These are phyloP conservation scores for Cladobotryum protrusum DNA, from an alignment of 2,329 filamentous ascomycete genomes.

Conservation along the genomic window DNA sequence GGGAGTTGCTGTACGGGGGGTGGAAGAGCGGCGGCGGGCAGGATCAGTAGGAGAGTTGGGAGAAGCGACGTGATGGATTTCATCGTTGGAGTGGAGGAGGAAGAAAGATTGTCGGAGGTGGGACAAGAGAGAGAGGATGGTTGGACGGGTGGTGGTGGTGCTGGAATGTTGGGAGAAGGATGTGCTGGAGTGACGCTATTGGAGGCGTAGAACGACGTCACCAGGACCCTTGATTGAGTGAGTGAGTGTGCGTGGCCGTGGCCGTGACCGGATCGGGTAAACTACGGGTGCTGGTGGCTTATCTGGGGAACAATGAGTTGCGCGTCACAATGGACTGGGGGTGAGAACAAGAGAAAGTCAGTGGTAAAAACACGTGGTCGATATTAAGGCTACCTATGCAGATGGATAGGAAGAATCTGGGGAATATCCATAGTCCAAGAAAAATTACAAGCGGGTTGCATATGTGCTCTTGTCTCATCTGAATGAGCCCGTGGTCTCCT, in stretches of 20 bases:
- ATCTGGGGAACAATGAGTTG: too few relatives aligned
- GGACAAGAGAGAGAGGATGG: background rate
- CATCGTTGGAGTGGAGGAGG: constrained; percentile 6
- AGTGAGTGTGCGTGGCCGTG: background rate
- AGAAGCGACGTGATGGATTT: constrained; percentile 1
- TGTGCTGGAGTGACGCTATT: background rate
- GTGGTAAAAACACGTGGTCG: too few relatives aligned
- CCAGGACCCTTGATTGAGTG: background rate
- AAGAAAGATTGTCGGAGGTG: background rate
- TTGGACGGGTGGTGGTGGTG: too few relatives aligned
- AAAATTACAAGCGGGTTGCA: too few relatives aligned
- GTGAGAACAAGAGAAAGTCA: too few relatives aligned
- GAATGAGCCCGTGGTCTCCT: too few relatives aligned
- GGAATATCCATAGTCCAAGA: too few relatives aligned
- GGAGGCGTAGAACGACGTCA: background rate
- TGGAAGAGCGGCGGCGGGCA: background rate
- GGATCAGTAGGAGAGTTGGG: background rate
- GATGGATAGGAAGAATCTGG: too few relatives aligned
- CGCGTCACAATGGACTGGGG: too few relatives aligned
- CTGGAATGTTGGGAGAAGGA: background rate
- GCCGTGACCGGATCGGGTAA: too few relatives aligned
- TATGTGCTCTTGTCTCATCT: too few relatives aligned
- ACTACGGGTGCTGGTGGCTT: background rate
- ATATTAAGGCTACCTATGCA: too few relatives aligned
- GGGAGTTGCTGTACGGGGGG: constrained; percentile 3